Evolutionary conservation across 495 filamentous ascomycete species (phyloP), one percentile per base, ranked within the genome.

Genomic region (Penicillium daleae): DNA sequence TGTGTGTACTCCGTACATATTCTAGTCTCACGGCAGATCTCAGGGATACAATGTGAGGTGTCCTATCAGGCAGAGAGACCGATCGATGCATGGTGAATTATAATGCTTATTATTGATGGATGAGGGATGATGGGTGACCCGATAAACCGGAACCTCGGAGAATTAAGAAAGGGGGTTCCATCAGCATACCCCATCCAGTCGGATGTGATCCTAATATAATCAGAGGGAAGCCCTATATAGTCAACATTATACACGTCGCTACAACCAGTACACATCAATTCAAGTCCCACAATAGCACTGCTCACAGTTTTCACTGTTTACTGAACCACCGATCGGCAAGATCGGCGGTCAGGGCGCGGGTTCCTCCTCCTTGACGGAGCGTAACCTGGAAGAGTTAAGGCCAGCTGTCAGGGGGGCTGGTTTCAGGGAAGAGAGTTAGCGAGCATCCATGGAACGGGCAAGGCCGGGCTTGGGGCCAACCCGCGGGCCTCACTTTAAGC

Each of bases 401-500:
- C 48, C 21, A 29, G 39, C 33, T 59, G 56, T 59, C 9, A 31
- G 19, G 13, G 8, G 10, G 62, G 12, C 50, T 21, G 26, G 32
- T 27, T 52, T n/a, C 52, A 24, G 33, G 2, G 19, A 22, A 8
- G n/a, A n/a, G n/a, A n/a, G n/a, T n/a, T n/a, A 35, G 31, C 22
- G 33, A 1, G 21, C 24, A 61, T 50, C 60, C 64, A 60, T 62
- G 64, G 64, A 66, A 60, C 54, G 33, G 19, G 12, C 52, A 49
- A 15, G 5, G 27, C 26, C 49, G 3, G 31, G 31, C 32, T 54
- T 35, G 31, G 51, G 27, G 15, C 54, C 35, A 56, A 56, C 21
- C 52, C 56, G 39, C 26, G 64, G 51, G 51, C 51, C 31, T 33
- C 33, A 13, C 58, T 62, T 66, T 66, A 66, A 66, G 64, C 64